Evolutionary conservation across 2,329 filamentous ascomycete species (phyloP), one percentile per base, ranked within the genome.

Genomic region (Colletotrichum scovillei): DNA sequence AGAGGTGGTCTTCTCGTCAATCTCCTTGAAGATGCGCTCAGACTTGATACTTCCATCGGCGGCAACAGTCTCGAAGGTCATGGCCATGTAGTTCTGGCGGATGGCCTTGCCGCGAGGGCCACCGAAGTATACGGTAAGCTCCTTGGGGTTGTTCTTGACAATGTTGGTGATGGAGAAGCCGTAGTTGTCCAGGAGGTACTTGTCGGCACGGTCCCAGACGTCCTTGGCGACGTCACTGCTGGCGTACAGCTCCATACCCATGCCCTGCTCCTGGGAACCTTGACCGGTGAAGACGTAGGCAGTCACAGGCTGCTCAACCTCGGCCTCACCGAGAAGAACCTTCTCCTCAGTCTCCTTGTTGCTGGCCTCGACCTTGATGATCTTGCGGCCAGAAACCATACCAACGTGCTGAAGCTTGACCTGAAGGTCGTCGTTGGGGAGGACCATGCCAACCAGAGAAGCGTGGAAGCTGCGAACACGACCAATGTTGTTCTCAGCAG

Each of bases 1-100:
- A 0, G 94, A 98, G 6, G 94, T 94, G 2, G 96, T 98, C 81
- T 89, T 92, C 85, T 98, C 97, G 79, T 93, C 91, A 79, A 99
- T 95, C 80, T 97, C 95, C 88, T 99, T 98, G 90, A 99, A 99
- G 81, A 99, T 99, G 86, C 96, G 97, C 88, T 99, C 97, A 0
- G 97, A 98, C 85, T 98, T 98, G 87, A 98, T 95, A 46, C 91
- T 91, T 30, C 97, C 97, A 82, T 99, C 97, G 2, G 94, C 87
- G 72, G 93, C 93, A 66, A 99, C 95, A n/a, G 96, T 97, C 87
- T 99, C 97, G 84, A 98, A 99, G 60, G 96, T 98, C 97, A 99
- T 99, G 73, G 96, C 92, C 93, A 98, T 98, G 88, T 99, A 99
- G 86, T 99, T 99, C 81, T 98, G 93, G 75, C 97, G 95, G 78